Evolutionary conservation across 306 rosid genomes (phyloP).

Genomic region (Cicer judaicum): DNA sequence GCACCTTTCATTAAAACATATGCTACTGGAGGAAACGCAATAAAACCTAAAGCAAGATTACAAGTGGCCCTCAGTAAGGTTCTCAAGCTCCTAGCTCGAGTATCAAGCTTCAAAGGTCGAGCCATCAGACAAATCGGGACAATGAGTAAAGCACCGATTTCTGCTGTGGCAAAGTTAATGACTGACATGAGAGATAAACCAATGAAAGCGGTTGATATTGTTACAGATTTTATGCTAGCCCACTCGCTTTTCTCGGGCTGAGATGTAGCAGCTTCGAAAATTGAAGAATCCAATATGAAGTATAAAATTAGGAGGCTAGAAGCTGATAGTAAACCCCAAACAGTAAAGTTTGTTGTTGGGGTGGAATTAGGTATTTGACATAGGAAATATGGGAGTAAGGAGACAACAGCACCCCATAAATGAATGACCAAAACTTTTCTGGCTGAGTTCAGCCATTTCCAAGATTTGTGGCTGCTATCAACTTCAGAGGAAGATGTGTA

Average conservation of each 20-base stretch:
- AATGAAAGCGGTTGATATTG: conserved; percentile 72
- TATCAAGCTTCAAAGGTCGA: conserved; percentile 78
- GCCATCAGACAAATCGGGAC: conserved; percentile 85
- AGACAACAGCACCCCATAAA: conserved; percentile 82
- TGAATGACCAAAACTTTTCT: conserved; percentile 73
- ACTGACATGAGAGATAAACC: conserved; percentile 92
- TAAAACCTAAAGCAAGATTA: conserved; percentile 66
- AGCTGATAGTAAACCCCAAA: conserved; percentile 70
- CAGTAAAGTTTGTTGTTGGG: conserved; percentile 54
- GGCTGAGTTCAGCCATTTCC: conserved; percentile 85
- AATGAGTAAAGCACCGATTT: conserved; percentile 79
- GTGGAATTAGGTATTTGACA: conserved; percentile 64
- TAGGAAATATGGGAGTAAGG: conserved; percentile 74
- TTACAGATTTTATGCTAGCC: conserved; percentile 85
- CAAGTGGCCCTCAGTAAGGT: conserved; percentile 57
- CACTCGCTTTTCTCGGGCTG: conserved; percentile 61
- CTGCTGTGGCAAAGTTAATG: conserved; percentile 91
- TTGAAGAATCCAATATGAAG: conserved; percentile 63
- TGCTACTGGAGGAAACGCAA: conserved; percentile 77
- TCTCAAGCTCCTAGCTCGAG: conserved; percentile 52
- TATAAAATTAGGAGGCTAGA: conserved; percentile 58
- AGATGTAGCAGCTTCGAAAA: conserved; percentile 48
- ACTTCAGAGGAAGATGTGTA: conserved; percentile 50
- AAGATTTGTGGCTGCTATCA: conserved; percentile 54
- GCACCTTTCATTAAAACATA: conserved; percentile 61